A percentile compares a stretch with the other conserved stretches of the same genome.
phyloP scores from a whole-genome alignment of 2,329 filamentous ascomycete genomes.

The Alternaria alternata region DNA sequence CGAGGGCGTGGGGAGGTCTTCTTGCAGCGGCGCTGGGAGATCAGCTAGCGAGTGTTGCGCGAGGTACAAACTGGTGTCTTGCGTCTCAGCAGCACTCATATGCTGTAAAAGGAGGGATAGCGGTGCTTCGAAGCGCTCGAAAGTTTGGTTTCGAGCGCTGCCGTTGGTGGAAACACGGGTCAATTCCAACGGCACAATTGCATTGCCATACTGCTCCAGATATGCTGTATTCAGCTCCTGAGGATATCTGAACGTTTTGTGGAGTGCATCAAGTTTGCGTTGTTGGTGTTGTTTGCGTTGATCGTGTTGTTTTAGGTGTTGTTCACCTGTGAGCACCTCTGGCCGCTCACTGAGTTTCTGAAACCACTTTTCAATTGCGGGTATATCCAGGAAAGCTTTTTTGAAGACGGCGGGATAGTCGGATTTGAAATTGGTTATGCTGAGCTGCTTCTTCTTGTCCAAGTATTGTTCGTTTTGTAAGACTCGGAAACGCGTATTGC shows the following conservation, averaged over 20 bases:
- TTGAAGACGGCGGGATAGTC: constrained; percentile 34
- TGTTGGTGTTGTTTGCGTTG: not conserved
- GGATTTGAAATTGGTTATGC: constrained; percentile 24
- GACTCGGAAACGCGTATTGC: constrained; percentile 1
- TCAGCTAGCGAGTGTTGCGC: constrained; percentile 79
- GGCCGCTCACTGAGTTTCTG: not conserved
- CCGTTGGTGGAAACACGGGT: constrained; percentile 43
- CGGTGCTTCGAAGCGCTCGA: constrained; percentile 67
- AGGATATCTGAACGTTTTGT: constrained; percentile 2
- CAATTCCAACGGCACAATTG: constrained; percentile 67
- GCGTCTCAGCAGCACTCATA: constrained; percentile 53
- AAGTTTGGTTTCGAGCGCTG: constrained; percentile 52
- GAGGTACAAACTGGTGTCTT: constrained; percentile 71
- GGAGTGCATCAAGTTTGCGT: not conserved
- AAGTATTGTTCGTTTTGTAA: constrained; percentile 13
- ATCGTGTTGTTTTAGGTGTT: not conserved
- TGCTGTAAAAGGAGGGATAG: constrained; percentile 69
- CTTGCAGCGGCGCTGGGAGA: constrained; percentile 68
- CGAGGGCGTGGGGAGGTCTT: constrained; percentile 73
- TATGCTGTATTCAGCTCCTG: constrained; percentile 35
- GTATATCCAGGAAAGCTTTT: constrained; percentile 29
- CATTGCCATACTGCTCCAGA: constrained; percentile 54
- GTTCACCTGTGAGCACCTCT: not conserved
- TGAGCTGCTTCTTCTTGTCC: constrained; percentile 11
- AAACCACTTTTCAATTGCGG: constrained; percentile 48